Conservation (phyloP, 257 asterid genomes). For the Rhazya stricta region DNA sequence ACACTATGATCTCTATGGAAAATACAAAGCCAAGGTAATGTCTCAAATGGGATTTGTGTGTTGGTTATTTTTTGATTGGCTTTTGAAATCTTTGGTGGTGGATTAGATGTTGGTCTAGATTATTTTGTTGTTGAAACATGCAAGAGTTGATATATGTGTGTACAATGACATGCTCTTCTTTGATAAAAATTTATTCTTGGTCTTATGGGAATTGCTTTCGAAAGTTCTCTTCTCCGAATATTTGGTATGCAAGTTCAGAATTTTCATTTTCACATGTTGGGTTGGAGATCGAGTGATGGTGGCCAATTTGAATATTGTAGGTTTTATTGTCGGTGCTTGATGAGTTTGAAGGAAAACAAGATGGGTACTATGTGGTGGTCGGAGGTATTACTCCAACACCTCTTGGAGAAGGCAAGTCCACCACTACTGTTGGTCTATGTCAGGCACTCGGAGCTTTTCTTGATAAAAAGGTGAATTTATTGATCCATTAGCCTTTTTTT, state of each 20-base stretch:
- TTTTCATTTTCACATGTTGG: neutral
- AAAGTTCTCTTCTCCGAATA: too few species aligned
- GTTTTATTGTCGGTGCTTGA: conserved; percentile 75
- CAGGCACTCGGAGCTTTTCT: conserved; percentile 97
- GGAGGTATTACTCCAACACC: conserved; percentile 99
- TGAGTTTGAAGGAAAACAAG: conserved; percentile 53
- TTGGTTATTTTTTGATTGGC: neutral
- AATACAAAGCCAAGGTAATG: conserved; percentile 80
- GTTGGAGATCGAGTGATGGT: neutral
- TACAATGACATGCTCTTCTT: neutral
- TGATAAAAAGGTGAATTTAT: conserved; percentile 65
- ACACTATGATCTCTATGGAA: conserved; percentile 86
- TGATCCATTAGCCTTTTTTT: neutral
- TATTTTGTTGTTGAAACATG: neutral
- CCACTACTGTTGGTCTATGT: conserved; percentile 97
- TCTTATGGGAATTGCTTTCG: neutral
- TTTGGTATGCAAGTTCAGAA: neutral
- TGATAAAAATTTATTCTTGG: neutral
- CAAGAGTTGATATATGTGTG: neutral
- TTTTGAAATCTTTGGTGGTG: neutral
- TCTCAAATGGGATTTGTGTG: neutral
- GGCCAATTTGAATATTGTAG: conserved; percentile 28
- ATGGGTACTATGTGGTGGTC: conserved; percentile 94
- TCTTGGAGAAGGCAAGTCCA: conserved; percentile 98
- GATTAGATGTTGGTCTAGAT: neutral